Percentiles rank a stretch among this genome's conserved stretches.
Conservation (phyloP, 1,139 yeast species). For the Yamadazyma conglobata region DNA sequence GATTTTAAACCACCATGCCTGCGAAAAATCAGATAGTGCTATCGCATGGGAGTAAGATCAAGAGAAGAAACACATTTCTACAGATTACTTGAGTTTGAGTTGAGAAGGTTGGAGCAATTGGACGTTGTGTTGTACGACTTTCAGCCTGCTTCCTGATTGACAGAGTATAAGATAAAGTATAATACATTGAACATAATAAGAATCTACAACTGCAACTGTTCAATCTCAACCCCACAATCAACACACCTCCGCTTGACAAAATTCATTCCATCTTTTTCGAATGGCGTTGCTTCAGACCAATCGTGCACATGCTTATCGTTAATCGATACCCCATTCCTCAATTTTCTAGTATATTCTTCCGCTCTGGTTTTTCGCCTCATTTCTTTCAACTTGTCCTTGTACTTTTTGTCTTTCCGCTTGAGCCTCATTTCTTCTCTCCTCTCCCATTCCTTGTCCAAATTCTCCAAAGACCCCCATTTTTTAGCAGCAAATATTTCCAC, state of each 20-base stretch:
- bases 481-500: slow-evolving; percentile 89
- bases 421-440: slow-evolving; percentile 70
- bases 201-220: slow-evolving; percentile 44
- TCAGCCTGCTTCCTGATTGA: too few relatives aligned
- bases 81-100: too few relatives aligned
- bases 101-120: too few relatives aligned
- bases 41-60: too few relatives aligned
- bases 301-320: slow-evolving; percentile 67
- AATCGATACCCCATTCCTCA: slow-evolving; percentile 53
- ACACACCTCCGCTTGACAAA: slow-evolving; percentile 62
- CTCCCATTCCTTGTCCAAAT: slow-evolving; percentile 89
- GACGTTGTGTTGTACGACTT: too few relatives aligned
- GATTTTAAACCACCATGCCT: too few relatives aligned
- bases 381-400: slow-evolving; percentile 68
- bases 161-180: too few relatives aligned
- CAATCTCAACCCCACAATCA: slow-evolving; percentile 83
- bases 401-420: slow-evolving; percentile 73
- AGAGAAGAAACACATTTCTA: too few relatives aligned
- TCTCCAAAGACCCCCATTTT: slow-evolving; percentile 93
- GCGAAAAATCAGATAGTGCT: too few relatives aligned
- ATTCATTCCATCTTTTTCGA: slow-evolving; percentile 37
- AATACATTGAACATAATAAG: too few relatives aligned
- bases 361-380: slow-evolving; percentile 93
- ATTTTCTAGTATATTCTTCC: slow-evolving; percentile 74
- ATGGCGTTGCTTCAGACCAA: slow-evolving; percentile 60